Evolutionary conservation across 2,329 filamentous ascomycete species (phyloP).

Genomic region (Sporothrix euskadiensis): DNA sequence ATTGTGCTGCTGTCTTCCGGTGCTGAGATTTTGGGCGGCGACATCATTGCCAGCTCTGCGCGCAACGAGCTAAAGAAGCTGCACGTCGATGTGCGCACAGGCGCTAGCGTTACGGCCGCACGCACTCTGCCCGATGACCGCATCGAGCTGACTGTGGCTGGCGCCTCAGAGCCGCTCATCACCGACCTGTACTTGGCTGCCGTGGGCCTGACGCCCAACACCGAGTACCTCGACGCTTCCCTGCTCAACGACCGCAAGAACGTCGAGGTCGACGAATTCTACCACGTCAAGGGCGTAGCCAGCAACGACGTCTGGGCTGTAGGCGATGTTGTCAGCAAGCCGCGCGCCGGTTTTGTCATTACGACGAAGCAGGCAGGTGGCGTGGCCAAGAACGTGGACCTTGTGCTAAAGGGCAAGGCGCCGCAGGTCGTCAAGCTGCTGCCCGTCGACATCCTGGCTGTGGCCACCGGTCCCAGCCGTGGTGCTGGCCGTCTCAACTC

Average conservation of each 20-base stretch:
- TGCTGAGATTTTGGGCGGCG: conserved; percentile 47
- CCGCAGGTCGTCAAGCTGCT: conserved; percentile 50
- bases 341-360: conserved; percentile 47
- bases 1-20: conserved; percentile 53
- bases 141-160: conserved; percentile 51
- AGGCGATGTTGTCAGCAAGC: conserved; percentile 55
- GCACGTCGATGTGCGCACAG: conserved; percentile 50
- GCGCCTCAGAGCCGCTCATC: conserved; percentile 48
- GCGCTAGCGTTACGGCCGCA: conserved; percentile 45
- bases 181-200: conserved; percentile 57
- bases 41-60: conserved; percentile 44
- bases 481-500: conserved; percentile 50
- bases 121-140: conserved; percentile 45
- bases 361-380: conserved; percentile 55
- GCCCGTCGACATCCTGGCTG: conserved; percentile 52
- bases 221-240: conserved; percentile 50
- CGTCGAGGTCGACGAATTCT: conserved; percentile 54
- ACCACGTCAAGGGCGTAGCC: conserved; percentile 48
- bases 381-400: conserved; percentile 56
- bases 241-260: conserved; percentile 49
- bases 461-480: conserved; percentile 51
- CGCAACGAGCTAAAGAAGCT: conserved; percentile 55
- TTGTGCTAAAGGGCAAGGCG: conserved; percentile 47
- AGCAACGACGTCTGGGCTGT: conserved; percentile 51
- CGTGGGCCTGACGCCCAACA: conserved; percentile 57